Conservation (phyloP, 2,329 filamentous ascomycete genomes). For the Curvularia eragrostidis region DNA sequence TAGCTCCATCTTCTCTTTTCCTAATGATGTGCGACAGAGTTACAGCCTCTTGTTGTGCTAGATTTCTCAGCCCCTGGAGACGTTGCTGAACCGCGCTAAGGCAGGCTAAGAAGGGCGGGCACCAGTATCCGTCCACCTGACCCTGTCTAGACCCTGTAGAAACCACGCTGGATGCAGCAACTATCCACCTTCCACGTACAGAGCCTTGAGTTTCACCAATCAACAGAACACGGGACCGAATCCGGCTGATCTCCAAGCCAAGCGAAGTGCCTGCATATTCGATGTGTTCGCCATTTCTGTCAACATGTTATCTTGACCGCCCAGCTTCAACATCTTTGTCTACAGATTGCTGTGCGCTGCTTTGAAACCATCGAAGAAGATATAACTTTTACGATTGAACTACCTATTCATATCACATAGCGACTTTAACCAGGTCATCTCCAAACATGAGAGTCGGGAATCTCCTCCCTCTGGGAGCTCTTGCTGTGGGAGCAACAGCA, state of each 20-base stretch:
- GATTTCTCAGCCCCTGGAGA: background rate
- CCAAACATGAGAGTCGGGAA: constrained; percentile 1
- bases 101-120: background rate
- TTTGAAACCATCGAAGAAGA: background rate
- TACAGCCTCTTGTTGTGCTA: background rate
- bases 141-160: background rate
- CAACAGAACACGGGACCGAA: background rate
- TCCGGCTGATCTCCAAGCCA: background rate
- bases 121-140: background rate
- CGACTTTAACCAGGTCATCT: background rate
- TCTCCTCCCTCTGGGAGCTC: background rate
- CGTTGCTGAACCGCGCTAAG: background rate
- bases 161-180: constrained; percentile 3
- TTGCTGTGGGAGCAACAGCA: background rate
- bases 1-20: background rate
- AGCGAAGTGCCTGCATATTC: background rate
- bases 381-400: background rate
- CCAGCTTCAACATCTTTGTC: background rate
- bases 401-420: background rate
- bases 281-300: background rate
- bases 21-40: background rate
- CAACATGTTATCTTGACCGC: background rate
- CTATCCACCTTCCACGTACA: background rate
- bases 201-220: background rate
- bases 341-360: background rate